Conservation (phyloP, 495 filamentous ascomycete genomes). For the Trichocladium uniseriatum region DNA sequence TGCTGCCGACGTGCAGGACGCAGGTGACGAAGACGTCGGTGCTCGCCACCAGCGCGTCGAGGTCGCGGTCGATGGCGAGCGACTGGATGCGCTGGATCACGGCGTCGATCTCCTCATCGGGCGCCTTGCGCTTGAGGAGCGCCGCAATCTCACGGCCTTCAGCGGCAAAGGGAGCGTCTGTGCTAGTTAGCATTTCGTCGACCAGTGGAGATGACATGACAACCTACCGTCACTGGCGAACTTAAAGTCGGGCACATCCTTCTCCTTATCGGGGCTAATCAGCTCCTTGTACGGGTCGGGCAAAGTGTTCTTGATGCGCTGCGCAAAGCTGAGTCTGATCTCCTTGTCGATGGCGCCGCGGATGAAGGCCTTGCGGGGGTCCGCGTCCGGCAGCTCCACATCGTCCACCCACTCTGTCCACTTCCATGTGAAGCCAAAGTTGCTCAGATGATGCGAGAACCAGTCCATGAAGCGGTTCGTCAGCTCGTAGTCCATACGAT, state of each 20-base stretch:
- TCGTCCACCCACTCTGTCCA: constrained; percentile 97
- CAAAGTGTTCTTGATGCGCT: constrained; percentile 88
- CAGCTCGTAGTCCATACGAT: constrained; percentile 79
- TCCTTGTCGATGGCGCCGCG: constrained; percentile 88
- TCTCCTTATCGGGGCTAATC: constrained; percentile 79
- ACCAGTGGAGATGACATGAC: background rate
- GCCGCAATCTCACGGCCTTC: constrained; percentile 71
- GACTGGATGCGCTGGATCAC: constrained; percentile 69
- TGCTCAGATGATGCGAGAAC: constrained; percentile 96
- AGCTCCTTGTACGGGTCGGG: constrained; percentile 74
- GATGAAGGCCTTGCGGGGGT: constrained; percentile 91
- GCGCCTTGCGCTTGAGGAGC: constrained; percentile 72
- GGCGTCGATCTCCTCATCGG: constrained; percentile 70
- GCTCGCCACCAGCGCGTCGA: constrained; percentile 70
- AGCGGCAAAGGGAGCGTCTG: constrained; percentile 69
- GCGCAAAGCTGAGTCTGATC: constrained; percentile 90
- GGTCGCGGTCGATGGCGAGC: constrained; percentile 54
- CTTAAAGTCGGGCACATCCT: constrained; percentile 91
- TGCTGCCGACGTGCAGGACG: constrained; percentile 85
- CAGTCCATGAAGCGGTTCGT: constrained; percentile 86
- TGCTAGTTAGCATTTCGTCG: constrained; percentile 6
- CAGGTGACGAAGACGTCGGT: constrained; percentile 90
- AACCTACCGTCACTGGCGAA: constrained; percentile 67
- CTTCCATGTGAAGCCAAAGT: constrained; percentile 99
- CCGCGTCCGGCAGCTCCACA: constrained; percentile 60